These are phyloP conservation scores for Mariannaea sp. DNA, from an alignment of 2,329 filamentous ascomycete species.

Conservation along the genomic window DNA sequence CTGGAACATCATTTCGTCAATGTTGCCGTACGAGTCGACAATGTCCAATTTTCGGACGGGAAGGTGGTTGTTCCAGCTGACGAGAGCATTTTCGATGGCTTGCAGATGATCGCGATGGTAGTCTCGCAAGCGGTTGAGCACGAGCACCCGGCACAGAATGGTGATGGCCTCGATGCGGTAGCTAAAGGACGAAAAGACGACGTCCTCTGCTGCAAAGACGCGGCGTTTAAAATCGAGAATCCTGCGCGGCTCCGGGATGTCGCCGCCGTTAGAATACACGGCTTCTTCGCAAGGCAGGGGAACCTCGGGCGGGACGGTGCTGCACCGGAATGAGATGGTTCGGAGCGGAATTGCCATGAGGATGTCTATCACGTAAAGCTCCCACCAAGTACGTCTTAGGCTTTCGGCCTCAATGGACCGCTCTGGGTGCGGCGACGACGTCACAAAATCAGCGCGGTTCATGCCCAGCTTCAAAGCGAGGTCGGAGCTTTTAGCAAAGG, in stretches of 20 bases:
- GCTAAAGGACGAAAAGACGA: constrained; percentile 30
- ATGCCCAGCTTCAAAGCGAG: constrained; percentile 30
- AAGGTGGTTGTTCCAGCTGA: constrained; percentile 31
- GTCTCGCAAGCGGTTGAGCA: constrained; percentile 20
- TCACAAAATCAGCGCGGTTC: constrained; percentile 23
- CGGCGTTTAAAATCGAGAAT: constrained; percentile 27
- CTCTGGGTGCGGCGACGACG: constrained; percentile 10
- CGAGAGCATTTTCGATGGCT: constrained; percentile 29
- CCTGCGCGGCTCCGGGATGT: constrained; percentile 20
- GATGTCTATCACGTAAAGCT: constrained; percentile 31
- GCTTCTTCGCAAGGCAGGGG: constrained; percentile 29
- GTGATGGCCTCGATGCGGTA: constrained; percentile 31
- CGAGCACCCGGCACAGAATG: constrained; percentile 26
- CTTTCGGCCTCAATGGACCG: constrained; percentile 27
- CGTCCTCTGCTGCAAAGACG: constrained; percentile 19
- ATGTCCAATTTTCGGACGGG: constrained; percentile 25
- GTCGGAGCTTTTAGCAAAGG: background rate
- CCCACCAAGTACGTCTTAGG: constrained; percentile 33
- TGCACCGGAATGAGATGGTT: constrained; percentile 23
- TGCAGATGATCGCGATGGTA: constrained; percentile 28
- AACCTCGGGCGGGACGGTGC: constrained; percentile 20
- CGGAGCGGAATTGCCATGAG: constrained; percentile 26
- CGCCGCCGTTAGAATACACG: constrained; percentile 6
- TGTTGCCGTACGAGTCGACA: constrained; percentile 26
- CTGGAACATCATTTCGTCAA: constrained; percentile 35